Conservation (phyloP, 2,329 filamentous ascomycete genomes). For the Sarocladium oryzae region DNA sequence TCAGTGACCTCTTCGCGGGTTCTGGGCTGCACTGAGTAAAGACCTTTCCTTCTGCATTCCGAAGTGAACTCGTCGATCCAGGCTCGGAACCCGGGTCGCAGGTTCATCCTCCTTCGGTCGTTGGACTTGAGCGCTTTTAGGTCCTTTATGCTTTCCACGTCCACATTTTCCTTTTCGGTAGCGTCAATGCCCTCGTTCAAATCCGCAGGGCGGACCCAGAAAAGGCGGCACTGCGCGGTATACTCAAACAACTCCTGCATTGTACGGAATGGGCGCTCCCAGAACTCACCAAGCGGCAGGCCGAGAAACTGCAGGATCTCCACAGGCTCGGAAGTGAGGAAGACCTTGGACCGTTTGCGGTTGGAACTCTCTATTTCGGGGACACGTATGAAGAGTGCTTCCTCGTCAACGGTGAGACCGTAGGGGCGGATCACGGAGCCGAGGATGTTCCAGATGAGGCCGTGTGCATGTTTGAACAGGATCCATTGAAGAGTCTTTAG, state of each 20-base stretch:
- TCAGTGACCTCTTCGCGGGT: conserved; percentile 40
- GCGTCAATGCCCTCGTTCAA: conserved; percentile 19
- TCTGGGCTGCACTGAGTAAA: conserved; percentile 19
- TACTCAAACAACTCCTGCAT: conserved; percentile 57
- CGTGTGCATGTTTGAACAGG: conserved; percentile 62
- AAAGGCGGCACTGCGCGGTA: conserved; percentile 50
- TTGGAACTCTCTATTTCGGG: conserved; percentile 58
- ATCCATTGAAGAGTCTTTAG: conserved; percentile 49
- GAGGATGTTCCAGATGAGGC: conserved; percentile 62
- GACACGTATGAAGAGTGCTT: conserved; percentile 58
- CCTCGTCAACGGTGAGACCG: conserved; percentile 60
- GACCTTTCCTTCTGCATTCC: conserved; percentile 33
- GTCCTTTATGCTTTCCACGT: conserved; percentile 16
- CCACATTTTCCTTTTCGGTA: background rate
- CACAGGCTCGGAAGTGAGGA: conserved; percentile 51
- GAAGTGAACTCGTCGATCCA: conserved; percentile 63
- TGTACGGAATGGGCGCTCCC: conserved; percentile 47
- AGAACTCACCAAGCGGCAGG: conserved; percentile 40
- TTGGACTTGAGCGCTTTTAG: conserved; percentile 36
- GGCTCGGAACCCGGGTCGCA: conserved; percentile 48
- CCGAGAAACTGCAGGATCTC: conserved; percentile 57
- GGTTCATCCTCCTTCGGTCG: conserved; percentile 49
- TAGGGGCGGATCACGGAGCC: conserved; percentile 56
- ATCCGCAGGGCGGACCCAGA: conserved; percentile 35
- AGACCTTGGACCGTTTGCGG: conserved; percentile 49